These are phyloP conservation scores for Candida tallmaniae DNA, from an alignment of 805 yeast genomes.

Conservation along the genomic window DNA sequence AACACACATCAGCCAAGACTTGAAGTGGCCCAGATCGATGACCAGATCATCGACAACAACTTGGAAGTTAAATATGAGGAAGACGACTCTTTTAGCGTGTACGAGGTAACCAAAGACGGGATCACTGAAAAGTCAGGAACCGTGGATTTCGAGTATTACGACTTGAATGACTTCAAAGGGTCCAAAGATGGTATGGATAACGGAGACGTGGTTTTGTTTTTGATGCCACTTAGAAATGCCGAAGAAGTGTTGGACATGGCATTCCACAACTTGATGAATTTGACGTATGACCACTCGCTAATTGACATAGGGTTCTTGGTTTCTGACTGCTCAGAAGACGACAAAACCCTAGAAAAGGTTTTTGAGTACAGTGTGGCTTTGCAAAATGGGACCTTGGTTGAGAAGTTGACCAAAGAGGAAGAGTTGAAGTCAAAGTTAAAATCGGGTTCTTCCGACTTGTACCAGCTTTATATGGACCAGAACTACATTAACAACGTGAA, in stretches of 20 bases:
- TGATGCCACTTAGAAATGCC: constrained; percentile 79
- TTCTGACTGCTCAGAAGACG: constrained; percentile 70
- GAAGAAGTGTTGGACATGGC: constrained; percentile 73
- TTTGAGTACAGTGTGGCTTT: constrained; percentile 61
- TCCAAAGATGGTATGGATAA: constrained; percentile 42
- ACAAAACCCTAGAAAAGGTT: constrained; percentile 60
- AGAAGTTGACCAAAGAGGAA: constrained; percentile 42
- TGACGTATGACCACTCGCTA: constrained; percentile 76
- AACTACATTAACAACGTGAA: constrained; percentile 53
- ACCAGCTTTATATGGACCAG: constrained; percentile 65
- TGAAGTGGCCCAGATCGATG: constrained; percentile 9
- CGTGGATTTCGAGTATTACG: constrained; percentile 50
- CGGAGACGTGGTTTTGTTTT: constrained; percentile 62
- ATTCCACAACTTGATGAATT: constrained; percentile 79
- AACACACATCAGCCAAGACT: neutral
- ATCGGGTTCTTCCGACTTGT: constrained; percentile 57
- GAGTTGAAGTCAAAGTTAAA: constrained; percentile 19
- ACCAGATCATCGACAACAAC: constrained; percentile 11
- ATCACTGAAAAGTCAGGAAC: constrained; percentile 9
- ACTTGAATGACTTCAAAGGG: constrained; percentile 56
- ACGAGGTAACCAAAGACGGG: constrained; percentile 17
- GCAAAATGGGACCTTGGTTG: constrained; percentile 64
- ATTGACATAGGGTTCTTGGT: constrained; percentile 80
- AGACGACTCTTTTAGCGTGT: constrained; percentile 12
- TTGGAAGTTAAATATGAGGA: constrained; percentile 12